Evolutionary conservation across 345 rosid species (phyloP).

Genomic region (Pistacia vera): DNA sequence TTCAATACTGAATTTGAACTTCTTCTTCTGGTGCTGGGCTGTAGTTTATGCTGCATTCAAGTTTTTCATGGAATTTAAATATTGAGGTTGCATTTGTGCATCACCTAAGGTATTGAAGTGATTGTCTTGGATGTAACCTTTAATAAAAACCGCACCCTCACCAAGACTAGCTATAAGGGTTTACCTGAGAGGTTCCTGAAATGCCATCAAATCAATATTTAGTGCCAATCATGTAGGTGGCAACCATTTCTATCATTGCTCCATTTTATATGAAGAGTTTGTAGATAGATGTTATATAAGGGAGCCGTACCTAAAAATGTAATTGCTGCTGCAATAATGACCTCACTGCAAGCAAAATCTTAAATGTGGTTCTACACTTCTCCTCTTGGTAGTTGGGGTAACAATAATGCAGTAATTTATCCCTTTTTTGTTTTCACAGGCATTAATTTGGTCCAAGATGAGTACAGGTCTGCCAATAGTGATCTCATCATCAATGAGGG

Average conservation of each 20-base stretch:
- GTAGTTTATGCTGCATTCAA: not conserved
- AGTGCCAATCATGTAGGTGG: not conserved
- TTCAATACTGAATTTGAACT: conserved; percentile 1
- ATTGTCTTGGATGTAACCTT: conserved; percentile 5
- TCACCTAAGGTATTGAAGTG: not conserved
- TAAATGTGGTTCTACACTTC: conserved; percentile 15
- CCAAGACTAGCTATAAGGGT: not conserved
- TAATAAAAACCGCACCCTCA: not conserved
- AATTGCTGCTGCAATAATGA: not conserved
- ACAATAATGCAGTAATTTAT: conserved; percentile 9
- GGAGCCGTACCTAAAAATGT: not conserved
- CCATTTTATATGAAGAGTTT: not conserved
- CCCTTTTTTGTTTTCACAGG: conserved; percentile 52
- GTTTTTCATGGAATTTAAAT: conserved; percentile 8
- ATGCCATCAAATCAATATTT: not conserved
- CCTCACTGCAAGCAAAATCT: not conserved
- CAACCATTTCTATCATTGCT: conserved; percentile 1
- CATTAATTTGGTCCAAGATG: conserved; percentile 99
- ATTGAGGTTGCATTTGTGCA: not conserved
- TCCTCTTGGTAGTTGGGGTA: conserved; percentile 1
- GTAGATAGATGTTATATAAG: not conserved
- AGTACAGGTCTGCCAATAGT: conserved; percentile 97
- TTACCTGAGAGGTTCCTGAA: not conserved
- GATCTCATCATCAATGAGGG: conserved; percentile 86
- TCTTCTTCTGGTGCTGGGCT: not conserved